These are phyloP conservation scores for Pseudogymnoascus verrucosus DNA, from an alignment of 2,329 filamentous ascomycete species.

Conservation along the genomic window DNA sequence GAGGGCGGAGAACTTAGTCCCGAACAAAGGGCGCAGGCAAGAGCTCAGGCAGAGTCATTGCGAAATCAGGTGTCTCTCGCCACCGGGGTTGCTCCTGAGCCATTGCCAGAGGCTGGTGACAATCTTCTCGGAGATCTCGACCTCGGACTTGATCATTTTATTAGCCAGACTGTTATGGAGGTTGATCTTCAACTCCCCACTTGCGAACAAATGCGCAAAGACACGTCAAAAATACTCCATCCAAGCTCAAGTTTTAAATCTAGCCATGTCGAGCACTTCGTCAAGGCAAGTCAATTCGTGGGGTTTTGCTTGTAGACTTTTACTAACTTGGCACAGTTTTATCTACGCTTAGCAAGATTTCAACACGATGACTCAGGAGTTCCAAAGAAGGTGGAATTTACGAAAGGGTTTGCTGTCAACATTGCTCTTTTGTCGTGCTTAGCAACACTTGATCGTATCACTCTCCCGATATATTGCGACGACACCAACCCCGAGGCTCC, in stretches of 20 bases:
- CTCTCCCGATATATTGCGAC: slow-evolving; percentile 59
- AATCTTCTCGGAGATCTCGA: slow-evolving; percentile 56
- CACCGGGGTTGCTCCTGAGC: slow-evolving; percentile 39
- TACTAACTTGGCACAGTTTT: slow-evolving; percentile 43
- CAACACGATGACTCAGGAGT: slow-evolving; percentile 48
- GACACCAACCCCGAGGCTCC: slow-evolving; percentile 37
- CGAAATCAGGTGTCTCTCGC: slow-evolving; percentile 37
- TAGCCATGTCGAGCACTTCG: slow-evolving; percentile 70
- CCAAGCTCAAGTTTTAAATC: slow-evolving; percentile 69
- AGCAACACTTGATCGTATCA: slow-evolving; percentile 62
- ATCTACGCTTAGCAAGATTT: slow-evolving; percentile 64
- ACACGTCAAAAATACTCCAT: slow-evolving; percentile 51
- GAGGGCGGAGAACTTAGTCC: slow-evolving; percentile 60
- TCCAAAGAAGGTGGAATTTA: slow-evolving; percentile 57
- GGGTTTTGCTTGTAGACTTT: not conserved
- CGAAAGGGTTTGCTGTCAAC: not conserved
- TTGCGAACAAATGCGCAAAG: slow-evolving; percentile 58
- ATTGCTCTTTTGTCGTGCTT: slow-evolving; percentile 69
- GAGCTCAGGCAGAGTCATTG: slow-evolving; percentile 26
- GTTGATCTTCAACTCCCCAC: slow-evolving; percentile 66
- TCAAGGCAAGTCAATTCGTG: slow-evolving; percentile 47
- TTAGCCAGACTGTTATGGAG: slow-evolving; percentile 67
- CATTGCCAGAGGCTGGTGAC: slow-evolving; percentile 32
- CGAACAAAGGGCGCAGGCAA: slow-evolving; percentile 28
- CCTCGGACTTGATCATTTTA: slow-evolving; percentile 49